Percentiles rank a stretch among this genome's conserved stretches.
These are phyloP conservation scores for Erodium maritimum DNA, from an alignment of 345 rosid species.

Conservation along the genomic window DNA sequence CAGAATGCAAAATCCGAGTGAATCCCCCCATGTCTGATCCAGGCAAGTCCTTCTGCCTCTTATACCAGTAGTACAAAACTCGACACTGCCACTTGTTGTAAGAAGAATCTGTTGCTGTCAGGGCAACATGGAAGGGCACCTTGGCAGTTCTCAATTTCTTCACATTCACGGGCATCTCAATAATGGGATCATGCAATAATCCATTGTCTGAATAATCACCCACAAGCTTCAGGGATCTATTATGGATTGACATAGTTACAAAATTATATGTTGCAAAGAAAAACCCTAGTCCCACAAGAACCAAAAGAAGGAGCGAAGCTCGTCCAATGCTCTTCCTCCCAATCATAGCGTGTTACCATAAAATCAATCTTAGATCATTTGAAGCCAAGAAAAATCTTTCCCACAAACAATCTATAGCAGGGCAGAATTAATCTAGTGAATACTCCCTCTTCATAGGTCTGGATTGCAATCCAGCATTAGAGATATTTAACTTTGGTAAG, in stretches of 20 bases:
- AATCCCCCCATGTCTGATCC: conserved; percentile 95
- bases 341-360: conserved; percentile 10
- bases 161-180: conserved; percentile 45
- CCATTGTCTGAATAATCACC: conserved; percentile 20
- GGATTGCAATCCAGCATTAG: too few relatives aligned
- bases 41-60: conserved; percentile 56
- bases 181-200: conserved; percentile 48
- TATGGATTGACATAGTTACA: conserved; percentile 38
- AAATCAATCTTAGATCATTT: conserved; percentile 5
- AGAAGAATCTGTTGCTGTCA: conserved; percentile 79
- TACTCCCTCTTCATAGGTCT: too few relatives aligned
- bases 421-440: too few relatives aligned
- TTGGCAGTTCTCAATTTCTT: conserved; percentile 27
- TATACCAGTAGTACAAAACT: conserved; percentile 93
- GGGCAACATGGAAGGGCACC: conserved; percentile 63
- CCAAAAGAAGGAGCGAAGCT: conserved; percentile 47
- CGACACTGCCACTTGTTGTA: conserved; percentile 98
- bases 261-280: conserved; percentile 74
- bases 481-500: too few relatives aligned
- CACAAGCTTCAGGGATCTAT: conserved; percentile 26
- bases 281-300: conserved; percentile 51
- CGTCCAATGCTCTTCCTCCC: conserved; percentile 38
- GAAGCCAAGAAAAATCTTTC: too few relatives aligned
- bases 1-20: conserved; percentile 84
- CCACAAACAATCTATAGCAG: too few relatives aligned